A percentile compares a stretch with the other conserved stretches of the same genome.
phyloP scores from a whole-genome alignment of 1,284 basidiomycete species.

The Ganoderma multipileum region DNA sequence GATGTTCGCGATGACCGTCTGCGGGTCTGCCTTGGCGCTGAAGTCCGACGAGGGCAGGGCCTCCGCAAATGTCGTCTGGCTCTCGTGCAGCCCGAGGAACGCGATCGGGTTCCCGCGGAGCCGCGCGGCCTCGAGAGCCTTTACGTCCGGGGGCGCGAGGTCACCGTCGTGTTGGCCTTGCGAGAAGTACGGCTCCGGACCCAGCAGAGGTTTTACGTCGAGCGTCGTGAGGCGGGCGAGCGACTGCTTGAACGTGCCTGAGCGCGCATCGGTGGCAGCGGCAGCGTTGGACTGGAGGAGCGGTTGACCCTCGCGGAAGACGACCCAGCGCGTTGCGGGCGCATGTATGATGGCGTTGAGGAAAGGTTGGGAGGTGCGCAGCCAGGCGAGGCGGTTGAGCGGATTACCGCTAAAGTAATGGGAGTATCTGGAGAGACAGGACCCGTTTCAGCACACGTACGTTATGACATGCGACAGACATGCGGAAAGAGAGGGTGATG shows the following conservation, averaged over 20 bases:
- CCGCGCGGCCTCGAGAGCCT: conserved; percentile 68
- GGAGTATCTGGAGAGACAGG: conserved; percentile 37
- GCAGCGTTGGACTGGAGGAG: conserved; percentile 48
- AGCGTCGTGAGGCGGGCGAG: conserved; percentile 62
- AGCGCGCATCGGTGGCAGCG: conserved; percentile 20
- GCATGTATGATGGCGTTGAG: conserved; percentile 70
- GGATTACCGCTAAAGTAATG: conserved; percentile 83
- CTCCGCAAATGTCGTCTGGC: conserved; percentile 45
- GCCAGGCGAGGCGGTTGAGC: conserved; percentile 87
- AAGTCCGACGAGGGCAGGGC: conserved; percentile 72
- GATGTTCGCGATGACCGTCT: conserved; percentile 63
- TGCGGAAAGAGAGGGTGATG: conserved; percentile 7
- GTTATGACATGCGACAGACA: conserved; percentile 14
- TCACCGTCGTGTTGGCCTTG: conserved; percentile 65
- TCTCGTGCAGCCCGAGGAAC: conserved; percentile 85
- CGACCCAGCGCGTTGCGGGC: conserved; percentile 71
- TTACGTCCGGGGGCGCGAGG: conserved; percentile 47
- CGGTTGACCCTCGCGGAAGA: conserved; percentile 76
- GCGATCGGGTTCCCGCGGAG: conserved; percentile 63
- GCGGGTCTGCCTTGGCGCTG: conserved; percentile 43
- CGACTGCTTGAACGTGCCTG: conserved; percentile 35
- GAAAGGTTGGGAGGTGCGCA: conserved; percentile 75
- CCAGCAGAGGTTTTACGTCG: conserved; percentile 56
- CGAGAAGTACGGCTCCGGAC: conserved; percentile 64
- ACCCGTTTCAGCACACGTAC: conserved; percentile 30